These are phyloP conservation scores for Austroboletus eburneus DNA, from an alignment of 768 basidiomycete species.

Conservation along the genomic window DNA sequence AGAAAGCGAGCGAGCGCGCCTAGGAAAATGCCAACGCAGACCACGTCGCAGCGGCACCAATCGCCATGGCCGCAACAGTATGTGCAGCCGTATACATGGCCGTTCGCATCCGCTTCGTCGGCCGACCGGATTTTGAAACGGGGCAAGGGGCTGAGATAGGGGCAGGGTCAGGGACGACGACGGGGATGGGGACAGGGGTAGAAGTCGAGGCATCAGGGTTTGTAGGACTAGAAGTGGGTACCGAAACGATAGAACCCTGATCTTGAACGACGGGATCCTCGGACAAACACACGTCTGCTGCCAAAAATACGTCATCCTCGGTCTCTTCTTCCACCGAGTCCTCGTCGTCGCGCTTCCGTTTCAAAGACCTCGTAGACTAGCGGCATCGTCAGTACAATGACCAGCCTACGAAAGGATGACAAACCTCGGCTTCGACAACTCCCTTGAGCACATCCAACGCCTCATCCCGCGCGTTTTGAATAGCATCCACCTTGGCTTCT, in stretches of 20 bases:
- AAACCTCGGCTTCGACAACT: slow-evolving; percentile 32
- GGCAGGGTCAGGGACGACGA: not conserved
- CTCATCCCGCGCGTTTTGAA: slow-evolving; percentile 39
- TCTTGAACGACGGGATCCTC: not conserved
- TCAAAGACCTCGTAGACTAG: slow-evolving; percentile 40
- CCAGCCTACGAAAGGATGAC: slow-evolving; percentile 4
- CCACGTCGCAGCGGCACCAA: slow-evolving; percentile 73
- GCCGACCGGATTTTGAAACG: slow-evolving; percentile 19
- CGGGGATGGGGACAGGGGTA: not conserved
- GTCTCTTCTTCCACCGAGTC: slow-evolving; percentile 13
- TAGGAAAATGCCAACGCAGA: slow-evolving; percentile 65
- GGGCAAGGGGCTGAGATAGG: not conserved
- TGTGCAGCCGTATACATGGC: slow-evolving; percentile 40
- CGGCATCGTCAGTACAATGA: slow-evolving; percentile 23
- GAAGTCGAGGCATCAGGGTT: not conserved
- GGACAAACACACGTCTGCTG: not conserved
- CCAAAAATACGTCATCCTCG: slow-evolving; percentile 2
- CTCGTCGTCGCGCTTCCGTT: slow-evolving; percentile 58
- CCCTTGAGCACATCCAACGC: slow-evolving; percentile 36
- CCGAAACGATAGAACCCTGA: not conserved
- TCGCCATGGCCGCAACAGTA: slow-evolving; percentile 57
- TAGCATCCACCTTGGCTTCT: slow-evolving; percentile 40
- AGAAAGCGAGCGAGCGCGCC: too few relatives aligned
- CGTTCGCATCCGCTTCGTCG: slow-evolving; percentile 44
- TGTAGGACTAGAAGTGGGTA: not conserved